A percentile compares a stretch with the other conserved stretches of the same genome.
phyloP scores from a whole-genome alignment of 2,329 filamentous ascomycete genomes.

The Diaporthe citrichinensis region DNA sequence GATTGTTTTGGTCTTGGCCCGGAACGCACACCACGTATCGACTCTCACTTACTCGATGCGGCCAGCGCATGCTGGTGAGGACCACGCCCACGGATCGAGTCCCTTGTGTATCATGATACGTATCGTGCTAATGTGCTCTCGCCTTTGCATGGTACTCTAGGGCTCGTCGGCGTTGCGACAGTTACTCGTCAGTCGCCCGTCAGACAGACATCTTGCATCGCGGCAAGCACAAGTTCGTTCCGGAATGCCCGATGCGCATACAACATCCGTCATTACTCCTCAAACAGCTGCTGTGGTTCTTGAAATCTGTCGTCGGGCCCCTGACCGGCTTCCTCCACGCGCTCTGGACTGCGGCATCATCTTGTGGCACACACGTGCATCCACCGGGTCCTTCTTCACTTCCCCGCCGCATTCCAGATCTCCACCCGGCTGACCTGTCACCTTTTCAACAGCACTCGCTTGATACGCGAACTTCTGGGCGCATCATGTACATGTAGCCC shows the following conservation, averaged over 20 bases:
- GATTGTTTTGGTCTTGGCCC: background rate
- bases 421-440: constrained; percentile 40
- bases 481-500: constrained; percentile 25
- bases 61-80: background rate
- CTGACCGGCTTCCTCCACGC: constrained; percentile 32
- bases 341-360: constrained; percentile 27
- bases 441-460: constrained; percentile 17
- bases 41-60: constrained; percentile 6
- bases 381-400: constrained; percentile 20
- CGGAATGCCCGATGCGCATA: constrained; percentile 25
- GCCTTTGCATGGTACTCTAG: background rate
- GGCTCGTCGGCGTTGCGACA: constrained; percentile 18
- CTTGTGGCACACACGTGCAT: constrained; percentile 33
- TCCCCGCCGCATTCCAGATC: constrained; percentile 40
- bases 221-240: constrained; percentile 12
- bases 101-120: constrained; percentile 2
- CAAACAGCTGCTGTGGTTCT: constrained; percentile 26
- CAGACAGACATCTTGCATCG: constrained; percentile 32
- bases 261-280: constrained; percentile 4
- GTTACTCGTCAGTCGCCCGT: constrained; percentile 20
- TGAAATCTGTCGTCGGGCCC: constrained; percentile 6
- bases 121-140: constrained; percentile 5
- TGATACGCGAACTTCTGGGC: constrained; percentile 22
- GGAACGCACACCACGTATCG: background rate
- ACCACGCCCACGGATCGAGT: background rate